phyloP scores from a whole-genome alignment of 108 stramenopile genomes.

The Cyclotella atomus region DNA sequence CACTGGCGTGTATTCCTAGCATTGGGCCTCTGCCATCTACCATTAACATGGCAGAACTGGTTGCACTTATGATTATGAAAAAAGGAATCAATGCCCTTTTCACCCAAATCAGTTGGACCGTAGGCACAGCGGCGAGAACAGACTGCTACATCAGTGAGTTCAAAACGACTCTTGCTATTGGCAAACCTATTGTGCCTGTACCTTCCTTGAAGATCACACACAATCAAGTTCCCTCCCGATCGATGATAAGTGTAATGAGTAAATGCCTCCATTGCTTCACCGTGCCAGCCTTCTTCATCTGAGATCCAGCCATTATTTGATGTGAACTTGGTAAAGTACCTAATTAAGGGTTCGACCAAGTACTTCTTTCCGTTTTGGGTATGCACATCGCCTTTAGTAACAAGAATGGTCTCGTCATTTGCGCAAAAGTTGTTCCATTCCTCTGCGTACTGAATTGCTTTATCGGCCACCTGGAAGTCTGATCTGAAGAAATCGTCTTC shows the following conservation, averaged over 20 bases:
- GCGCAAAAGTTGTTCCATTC: conserved; percentile 68
- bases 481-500: conserved; percentile 60
- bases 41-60: conserved; percentile 51
- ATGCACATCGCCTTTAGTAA: conserved; percentile 57
- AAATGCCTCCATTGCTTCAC: conserved; percentile 77
- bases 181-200: conserved; percentile 22
- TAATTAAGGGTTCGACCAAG: conserved; percentile 76
- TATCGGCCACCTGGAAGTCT: conserved; percentile 62
- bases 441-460: conserved; percentile 64
- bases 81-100: conserved; percentile 80
- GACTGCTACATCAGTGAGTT: conserved; percentile 71
- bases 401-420: conserved; percentile 56
- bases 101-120: conserved; percentile 74
- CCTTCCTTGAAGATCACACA: conserved; percentile 70
- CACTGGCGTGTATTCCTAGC: conserved; percentile 40
- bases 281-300: conserved; percentile 45
- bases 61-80: conserved; percentile 77
- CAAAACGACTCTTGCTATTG: conserved; percentile 62
- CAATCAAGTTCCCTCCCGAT: conserved; percentile 66
- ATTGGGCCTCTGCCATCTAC: conserved; percentile 49
- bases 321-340: conserved; percentile 68
- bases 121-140: conserved; percentile 51
- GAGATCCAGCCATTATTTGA: conserved; percentile 76
- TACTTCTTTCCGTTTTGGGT: conserved; percentile 54
- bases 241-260: conserved; percentile 70